Evolutionary conservation across 495 filamentous ascomycete genomes (phyloP).

Genomic region (Penicillium argentinense): DNA sequence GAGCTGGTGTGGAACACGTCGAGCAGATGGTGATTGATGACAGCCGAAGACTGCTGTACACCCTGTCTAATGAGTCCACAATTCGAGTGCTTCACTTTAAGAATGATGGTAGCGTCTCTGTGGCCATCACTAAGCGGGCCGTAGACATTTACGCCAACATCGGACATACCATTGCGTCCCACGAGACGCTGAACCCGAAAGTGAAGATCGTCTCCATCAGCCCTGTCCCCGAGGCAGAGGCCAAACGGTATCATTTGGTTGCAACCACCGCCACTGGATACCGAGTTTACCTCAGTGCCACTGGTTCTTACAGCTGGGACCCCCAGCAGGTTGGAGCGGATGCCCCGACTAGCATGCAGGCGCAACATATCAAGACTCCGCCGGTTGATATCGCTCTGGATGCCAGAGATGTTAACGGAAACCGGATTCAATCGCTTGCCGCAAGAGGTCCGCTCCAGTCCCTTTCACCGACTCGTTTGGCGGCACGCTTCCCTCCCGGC

Average conservation of each 20-base stretch:
- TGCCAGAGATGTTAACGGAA: conserved; percentile 15
- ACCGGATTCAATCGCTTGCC: conserved; percentile 24
- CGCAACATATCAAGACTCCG: conserved; percentile 92
- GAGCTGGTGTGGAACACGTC: too few species aligned
- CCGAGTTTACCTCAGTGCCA: conserved; percentile 88
- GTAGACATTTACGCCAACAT: conserved; percentile 62
- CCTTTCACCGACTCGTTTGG: conserved; percentile 54
- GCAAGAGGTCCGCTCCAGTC: conserved; percentile 40
- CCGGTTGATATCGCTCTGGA: conserved; percentile 50
- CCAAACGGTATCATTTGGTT: conserved; percentile 82
- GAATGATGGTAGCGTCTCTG: conserved; percentile 48
- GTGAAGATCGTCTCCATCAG: conserved; percentile 79
- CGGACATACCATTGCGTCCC: conserved; percentile 71
- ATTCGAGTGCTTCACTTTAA: conserved; percentile 84
- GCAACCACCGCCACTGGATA: conserved; percentile 88
- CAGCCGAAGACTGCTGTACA: conserved; percentile 82
- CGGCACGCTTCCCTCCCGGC: conserved; percentile 76
- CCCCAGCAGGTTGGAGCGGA: conserved; percentile 52
- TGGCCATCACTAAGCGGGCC: conserved; percentile 58
- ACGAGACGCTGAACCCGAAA: conserved; percentile 63
- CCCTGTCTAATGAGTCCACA: conserved; percentile 78
- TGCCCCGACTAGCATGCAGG: conserved; percentile 92
- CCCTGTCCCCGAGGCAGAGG: conserved; percentile 77
- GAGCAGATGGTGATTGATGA: conserved; percentile 83
- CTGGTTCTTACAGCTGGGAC: conserved; percentile 68